Evolutionary conservation across 768 basidiomycete genomes (phyloP).

Genomic region (Kwoniella pini): DNA sequence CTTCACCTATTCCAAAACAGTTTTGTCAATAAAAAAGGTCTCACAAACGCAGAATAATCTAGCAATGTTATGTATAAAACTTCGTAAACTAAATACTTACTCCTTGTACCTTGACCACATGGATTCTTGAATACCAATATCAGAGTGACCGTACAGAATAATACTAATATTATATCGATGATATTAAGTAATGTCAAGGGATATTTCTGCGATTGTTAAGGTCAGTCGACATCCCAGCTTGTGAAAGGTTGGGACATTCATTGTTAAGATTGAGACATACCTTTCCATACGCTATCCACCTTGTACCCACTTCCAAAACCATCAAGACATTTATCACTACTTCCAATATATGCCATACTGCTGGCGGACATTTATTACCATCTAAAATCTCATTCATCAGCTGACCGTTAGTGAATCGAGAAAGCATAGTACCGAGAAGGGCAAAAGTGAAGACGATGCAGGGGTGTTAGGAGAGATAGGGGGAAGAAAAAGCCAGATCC

Average conservation of each 20-base stretch:
- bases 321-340: slow-evolving; percentile 63
- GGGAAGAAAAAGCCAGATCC: too few relatives aligned
- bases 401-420: too few relatives aligned
- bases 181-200: slow-evolving; percentile 66
- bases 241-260: too few relatives aligned
- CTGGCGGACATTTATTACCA: slow-evolving; percentile 43
- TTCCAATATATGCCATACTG: slow-evolving; percentile 53
- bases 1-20: slow-evolving; percentile 64
- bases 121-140: slow-evolving; percentile 72
- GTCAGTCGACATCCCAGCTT: slow-evolving; percentile 1
- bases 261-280: slow-evolving; percentile 64
- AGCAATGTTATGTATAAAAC: too few relatives aligned
- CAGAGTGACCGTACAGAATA: slow-evolving; percentile 85
- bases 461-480: too few relatives aligned
- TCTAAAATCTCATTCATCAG: slow-evolving; percentile 16
- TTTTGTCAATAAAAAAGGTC: too few relatives aligned
- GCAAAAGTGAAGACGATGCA: too few relatives aligned
- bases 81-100: too few relatives aligned
- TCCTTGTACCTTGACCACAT: slow-evolving; percentile 47
- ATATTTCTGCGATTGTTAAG: slow-evolving; percentile 42
- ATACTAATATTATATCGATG: slow-evolving; percentile 81
- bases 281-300: slow-evolving; percentile 88
- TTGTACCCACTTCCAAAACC: slow-evolving; percentile 89
- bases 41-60: too few relatives aligned
- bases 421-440: too few relatives aligned